A percentile compares a stretch with the other conserved stretches of the same genome.
Conservation (phyloP, 352 stramenopile species). For the Pythium coloratum region DNA sequence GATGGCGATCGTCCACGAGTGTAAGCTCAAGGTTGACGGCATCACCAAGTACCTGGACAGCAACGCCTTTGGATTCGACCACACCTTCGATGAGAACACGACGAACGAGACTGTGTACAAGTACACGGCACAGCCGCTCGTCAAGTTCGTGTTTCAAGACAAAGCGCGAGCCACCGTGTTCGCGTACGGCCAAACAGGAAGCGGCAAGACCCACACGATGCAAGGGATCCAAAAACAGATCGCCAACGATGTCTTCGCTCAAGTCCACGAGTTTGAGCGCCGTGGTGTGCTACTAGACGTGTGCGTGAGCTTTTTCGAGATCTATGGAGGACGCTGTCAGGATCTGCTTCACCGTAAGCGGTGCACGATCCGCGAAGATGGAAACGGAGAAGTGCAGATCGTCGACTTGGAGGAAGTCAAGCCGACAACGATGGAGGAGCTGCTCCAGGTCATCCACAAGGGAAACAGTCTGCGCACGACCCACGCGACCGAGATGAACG, state of each 20-base stretch:
- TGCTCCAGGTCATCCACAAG: slow-evolving; percentile 93
- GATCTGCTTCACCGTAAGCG: slow-evolving; percentile 91
- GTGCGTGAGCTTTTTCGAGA: slow-evolving; percentile 96
- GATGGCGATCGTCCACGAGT: slow-evolving; percentile 94
- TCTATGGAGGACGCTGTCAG: slow-evolving; percentile 95
- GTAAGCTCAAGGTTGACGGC: slow-evolving; percentile 97
- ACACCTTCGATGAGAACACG: slow-evolving; percentile 93
- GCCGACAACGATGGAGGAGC: slow-evolving; percentile 81
- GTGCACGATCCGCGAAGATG: slow-evolving; percentile 94
- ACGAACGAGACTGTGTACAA: slow-evolving; percentile 95
- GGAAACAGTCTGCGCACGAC: slow-evolving; percentile 94
- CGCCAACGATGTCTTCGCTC: slow-evolving; percentile 70
- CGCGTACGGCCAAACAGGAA: slow-evolving; percentile 67
- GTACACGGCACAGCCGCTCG: slow-evolving; percentile 88
- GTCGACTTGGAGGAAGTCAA: slow-evolving; percentile 93
- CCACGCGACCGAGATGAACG: slow-evolving; percentile 96
- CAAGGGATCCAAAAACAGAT: slow-evolving; percentile 85
- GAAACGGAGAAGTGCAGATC: slow-evolving; percentile 93
- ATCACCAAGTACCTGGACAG: slow-evolving; percentile 99
- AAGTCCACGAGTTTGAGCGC: slow-evolving; percentile 58
- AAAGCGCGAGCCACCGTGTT: slow-evolving; percentile 95
- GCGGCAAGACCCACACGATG: slow-evolving; percentile 83
- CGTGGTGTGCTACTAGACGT: slow-evolving; percentile 74
- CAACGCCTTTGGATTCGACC: slow-evolving; percentile 93
- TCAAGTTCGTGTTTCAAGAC: slow-evolving; percentile 93